Base-by-base conservation (phyloP, 352 stramenopile species). In the Phytophthora colocasiae region DNA sequence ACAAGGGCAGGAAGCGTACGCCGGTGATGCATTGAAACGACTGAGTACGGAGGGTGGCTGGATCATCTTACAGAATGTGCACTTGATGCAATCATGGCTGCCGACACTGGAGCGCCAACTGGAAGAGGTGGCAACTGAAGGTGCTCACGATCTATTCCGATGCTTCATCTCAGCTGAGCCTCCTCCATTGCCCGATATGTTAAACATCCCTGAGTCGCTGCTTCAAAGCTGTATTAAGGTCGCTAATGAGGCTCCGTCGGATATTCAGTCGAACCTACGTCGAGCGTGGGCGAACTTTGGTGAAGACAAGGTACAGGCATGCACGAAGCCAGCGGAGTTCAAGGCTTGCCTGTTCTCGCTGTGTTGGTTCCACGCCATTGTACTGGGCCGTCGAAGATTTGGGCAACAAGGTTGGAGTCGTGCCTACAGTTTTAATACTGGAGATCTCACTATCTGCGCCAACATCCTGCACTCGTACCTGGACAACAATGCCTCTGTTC, bases 51-150 rank as follows among this genome's bases (percentile, higher is more conserved):
- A 91, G 24, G 96, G 96, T 19, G 92, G 95, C 10, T 99, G 95
- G 96, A 97, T 98, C 52, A 98, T 98, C 62, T 75, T 98, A 26
- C 91, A 98, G 68, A 98, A 98, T 65, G 94, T 98, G 22, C 96
- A 99, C 62, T 75, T 99, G 43, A 98, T 99, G 95, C 91, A 98
- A 53, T 96, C 88, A 22, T 99, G 96, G 95, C 84, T 98, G n/a
- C 92, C 94, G 2, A 91, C 81, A 31, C 78, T 99, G 0, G 95
- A 99, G 66, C 80, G 93, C 4, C 85, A 98, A 63, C 76, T 99
- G 12, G 95, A 98, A 66, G 86, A 96, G 59, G 78, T 95, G 24
- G 81, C 90, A 39, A 90, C 88, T 39, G 89, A 97, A 77, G 78
- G 93, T 19, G 90, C 91, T 8, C 96, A 98, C 55, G 81, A 97